phyloP scores from a whole-genome alignment of 2,329 filamentous ascomycete species.

The Xylariales sp. region DNA sequence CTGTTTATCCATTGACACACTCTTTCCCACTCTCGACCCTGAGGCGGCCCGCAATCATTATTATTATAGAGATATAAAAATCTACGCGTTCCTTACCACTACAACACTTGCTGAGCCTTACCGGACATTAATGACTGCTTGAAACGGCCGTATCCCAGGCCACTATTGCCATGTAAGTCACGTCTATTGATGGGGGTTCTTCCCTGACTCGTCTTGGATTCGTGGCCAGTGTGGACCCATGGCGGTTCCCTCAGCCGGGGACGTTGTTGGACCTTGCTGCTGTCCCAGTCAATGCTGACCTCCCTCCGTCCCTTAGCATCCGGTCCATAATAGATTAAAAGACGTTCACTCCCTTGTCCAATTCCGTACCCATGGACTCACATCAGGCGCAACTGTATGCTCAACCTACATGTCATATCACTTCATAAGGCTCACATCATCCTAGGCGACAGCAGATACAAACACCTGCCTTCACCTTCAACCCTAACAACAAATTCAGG shows the following conservation, averaged over 20 bases:
- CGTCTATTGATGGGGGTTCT: slow-evolving; percentile 24
- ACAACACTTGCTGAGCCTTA: slow-evolving; percentile 16
- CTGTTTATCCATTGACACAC: slow-evolving; percentile 8
- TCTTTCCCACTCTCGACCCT: slow-evolving; percentile 29
- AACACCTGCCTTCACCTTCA: slow-evolving; percentile 45
- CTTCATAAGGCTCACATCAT: slow-evolving; percentile 30
- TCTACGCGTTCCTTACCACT: slow-evolving; percentile 33
- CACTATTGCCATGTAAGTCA: slow-evolving; percentile 37
- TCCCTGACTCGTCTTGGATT: slow-evolving; percentile 32
- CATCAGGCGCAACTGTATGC: slow-evolving; percentile 50
- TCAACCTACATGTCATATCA: slow-evolving; percentile 15
- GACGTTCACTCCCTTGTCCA: slow-evolving; percentile 28
- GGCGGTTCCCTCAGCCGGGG: slow-evolving; percentile 17
- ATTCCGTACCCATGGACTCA: slow-evolving; percentile 43
- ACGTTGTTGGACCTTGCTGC: slow-evolving; percentile 24
- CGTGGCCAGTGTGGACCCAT: slow-evolving; percentile 25
- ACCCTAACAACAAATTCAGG: slow-evolving; percentile 41
- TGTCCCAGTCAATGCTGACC: slow-evolving; percentile 35
- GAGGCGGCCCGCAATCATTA: slow-evolving; percentile 34
- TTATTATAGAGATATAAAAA: slow-evolving; percentile 27
- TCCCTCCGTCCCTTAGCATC: slow-evolving; percentile 26
- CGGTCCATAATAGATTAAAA: slow-evolving; percentile 31
- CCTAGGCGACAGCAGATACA: slow-evolving; percentile 44
- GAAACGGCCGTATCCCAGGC: slow-evolving; percentile 27
- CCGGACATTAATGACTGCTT: slow-evolving; percentile 25